Evolutionary conservation across 129 eudicot species (phyloP).

Genomic region (Ambrosia artemisiifolia): DNA sequence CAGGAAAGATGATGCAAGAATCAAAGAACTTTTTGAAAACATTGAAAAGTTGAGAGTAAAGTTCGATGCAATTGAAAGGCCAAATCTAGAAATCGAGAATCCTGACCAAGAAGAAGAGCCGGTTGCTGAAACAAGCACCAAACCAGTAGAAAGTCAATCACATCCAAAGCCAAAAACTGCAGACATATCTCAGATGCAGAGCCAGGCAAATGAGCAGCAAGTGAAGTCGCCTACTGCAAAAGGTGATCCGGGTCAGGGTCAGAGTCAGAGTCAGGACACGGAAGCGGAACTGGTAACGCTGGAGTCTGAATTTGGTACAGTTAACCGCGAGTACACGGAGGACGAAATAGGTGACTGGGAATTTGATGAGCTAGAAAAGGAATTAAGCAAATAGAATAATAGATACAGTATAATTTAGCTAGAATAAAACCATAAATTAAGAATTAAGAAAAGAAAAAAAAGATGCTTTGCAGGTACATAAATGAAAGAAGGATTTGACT

Average conservation of each 20-base stretch:
- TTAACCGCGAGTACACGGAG: constrained; percentile 53
- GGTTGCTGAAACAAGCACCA: constrained; percentile 36
- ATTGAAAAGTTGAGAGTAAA: constrained; percentile 70
- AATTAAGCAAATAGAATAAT: constrained; percentile 41
- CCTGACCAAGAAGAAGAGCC: constrained; percentile 42
- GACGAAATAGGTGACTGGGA: constrained; percentile 90
- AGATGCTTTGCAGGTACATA: too few relatives aligned
- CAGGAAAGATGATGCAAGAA: constrained; percentile 71
- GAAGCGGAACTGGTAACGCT: constrained; percentile 76
- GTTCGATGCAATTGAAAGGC: constrained; percentile 87
- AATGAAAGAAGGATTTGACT: too few relatives aligned
- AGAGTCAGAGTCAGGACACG: constrained; percentile 44
- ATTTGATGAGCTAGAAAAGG: constrained; percentile 89
- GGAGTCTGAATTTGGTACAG: constrained; percentile 85
- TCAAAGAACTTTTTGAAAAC: constrained; percentile 67
- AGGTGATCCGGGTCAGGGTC: constrained; percentile 36
- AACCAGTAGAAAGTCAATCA: constrained; percentile 22
- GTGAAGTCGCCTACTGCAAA: constrained; percentile 32
- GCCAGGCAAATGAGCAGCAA: constrained; percentile 25
- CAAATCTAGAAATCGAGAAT: constrained; percentile 63
- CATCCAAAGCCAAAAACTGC: neutral
- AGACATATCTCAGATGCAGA: constrained; percentile 22
- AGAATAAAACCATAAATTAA: constrained; percentile 12
- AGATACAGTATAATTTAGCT: neutral
- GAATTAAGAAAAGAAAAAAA: too few relatives aligned